Evolutionary conservation across 73 alveolate genomes (phyloP).

Genomic region (Halteria grandinella): DNA sequence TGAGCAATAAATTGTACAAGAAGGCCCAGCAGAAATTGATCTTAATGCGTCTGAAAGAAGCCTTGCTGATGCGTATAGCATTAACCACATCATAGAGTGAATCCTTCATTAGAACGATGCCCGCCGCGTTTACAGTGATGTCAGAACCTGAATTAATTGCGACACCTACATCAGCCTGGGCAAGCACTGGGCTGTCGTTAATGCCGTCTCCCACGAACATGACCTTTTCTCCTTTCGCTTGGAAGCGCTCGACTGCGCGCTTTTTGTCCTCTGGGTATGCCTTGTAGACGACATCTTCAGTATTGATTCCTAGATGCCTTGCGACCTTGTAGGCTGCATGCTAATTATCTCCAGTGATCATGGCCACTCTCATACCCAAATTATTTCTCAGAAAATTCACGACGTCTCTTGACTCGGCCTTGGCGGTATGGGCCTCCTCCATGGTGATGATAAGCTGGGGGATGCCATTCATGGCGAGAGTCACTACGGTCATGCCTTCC

Average conservation of each 20-base stretch:
- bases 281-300: slow-evolving; percentile 66
- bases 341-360: slow-evolving; percentile 88
- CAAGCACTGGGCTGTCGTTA: slow-evolving; percentile 93
- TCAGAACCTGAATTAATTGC: slow-evolving; percentile 94
- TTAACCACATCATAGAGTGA: slow-evolving; percentile 53
- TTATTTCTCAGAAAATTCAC: slow-evolving; percentile 43
- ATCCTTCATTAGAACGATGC: slow-evolving; percentile 71
- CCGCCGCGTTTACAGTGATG: slow-evolving; percentile 89
- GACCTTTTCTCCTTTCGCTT: slow-evolving; percentile 69
- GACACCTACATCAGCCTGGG: slow-evolving; percentile 90
- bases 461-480: slow-evolving; percentile 57
- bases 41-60: slow-evolving; percentile 67
- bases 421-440: slow-evolving; percentile 63
- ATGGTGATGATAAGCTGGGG: slow-evolving; percentile 64
- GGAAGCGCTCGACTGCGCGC: slow-evolving; percentile 49
- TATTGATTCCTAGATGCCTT: slow-evolving; percentile 66
- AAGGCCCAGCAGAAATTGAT: slow-evolving; percentile 81
- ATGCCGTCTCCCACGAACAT: slow-evolving; percentile 96
- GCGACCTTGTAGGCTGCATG: slow-evolving; percentile 79
- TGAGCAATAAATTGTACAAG: slow-evolving; percentile 67
- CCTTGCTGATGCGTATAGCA: slow-evolving; percentile 55
- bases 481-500: slow-evolving; percentile 77
- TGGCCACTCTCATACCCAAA: slow-evolving; percentile 63
- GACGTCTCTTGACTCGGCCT: slow-evolving; percentile 66
- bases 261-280: slow-evolving; percentile 85